These are phyloP conservation scores for Rosa rugosa DNA, from an alignment of 306 rosid species.

Conservation along the genomic window DNA sequence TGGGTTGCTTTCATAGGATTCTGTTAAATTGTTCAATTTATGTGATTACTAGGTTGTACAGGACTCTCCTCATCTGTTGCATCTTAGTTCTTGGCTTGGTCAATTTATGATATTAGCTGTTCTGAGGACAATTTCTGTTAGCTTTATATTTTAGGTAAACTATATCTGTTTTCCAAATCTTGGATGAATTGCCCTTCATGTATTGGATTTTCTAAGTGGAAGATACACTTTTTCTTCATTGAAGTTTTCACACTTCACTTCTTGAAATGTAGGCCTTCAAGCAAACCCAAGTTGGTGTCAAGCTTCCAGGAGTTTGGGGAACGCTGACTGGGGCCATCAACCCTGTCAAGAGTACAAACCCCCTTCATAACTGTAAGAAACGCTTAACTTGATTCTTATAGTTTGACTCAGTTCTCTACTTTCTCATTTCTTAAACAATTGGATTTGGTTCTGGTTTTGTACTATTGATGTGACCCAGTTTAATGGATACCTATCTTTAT, in stretches of 20 bases:
- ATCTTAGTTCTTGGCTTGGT: neutral
- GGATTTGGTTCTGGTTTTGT: neutral
- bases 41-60: neutral
- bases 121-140: neutral
- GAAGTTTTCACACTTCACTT: slow-evolving; percentile 11
- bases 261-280: slow-evolving; percentile 59
- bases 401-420: slow-evolving; percentile 23
- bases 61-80: neutral
- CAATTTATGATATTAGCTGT: neutral
- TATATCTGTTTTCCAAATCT: neutral
- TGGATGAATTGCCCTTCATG: neutral
- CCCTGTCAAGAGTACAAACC: slow-evolving; percentile 46
- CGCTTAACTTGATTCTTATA: slow-evolving; percentile 8
- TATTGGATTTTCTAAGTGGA: no score
- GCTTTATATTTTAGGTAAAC: neutral
- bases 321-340: slow-evolving; percentile 67
- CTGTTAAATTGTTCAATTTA: neutral
- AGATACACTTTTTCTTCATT: neutral
- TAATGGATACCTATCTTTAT: neutral
- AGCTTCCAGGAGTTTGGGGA: slow-evolving; percentile 80
- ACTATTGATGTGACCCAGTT: neutral
- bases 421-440: neutral
- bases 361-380: slow-evolving; percentile 53
- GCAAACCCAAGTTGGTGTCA: slow-evolving; percentile 45
- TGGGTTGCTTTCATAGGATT: neutral